Conservation (phyloP, 2,329 filamentous ascomycete genomes). For the Tolypocladium paradoxum region DNA sequence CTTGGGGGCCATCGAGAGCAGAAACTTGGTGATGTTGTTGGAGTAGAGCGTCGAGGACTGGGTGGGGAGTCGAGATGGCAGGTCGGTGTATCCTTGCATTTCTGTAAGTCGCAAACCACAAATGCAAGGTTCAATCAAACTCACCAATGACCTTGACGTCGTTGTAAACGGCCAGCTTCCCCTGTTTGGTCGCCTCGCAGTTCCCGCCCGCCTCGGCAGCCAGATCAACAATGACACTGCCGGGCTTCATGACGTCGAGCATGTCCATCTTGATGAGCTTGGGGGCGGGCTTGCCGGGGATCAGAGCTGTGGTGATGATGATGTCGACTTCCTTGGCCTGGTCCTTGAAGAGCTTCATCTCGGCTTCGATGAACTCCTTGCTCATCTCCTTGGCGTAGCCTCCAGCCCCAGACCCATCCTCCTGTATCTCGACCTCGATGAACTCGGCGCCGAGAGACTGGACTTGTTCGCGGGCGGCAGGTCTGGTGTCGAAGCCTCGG, state of each 20-base stretch:
- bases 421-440: constrained; percentile 73
- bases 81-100: constrained; percentile 62
- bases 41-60: constrained; percentile 86
- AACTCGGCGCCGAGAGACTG: constrained; percentile 86
- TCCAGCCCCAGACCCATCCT: constrained; percentile 74
- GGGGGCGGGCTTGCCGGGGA: constrained; percentile 73
- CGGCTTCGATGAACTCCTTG: constrained; percentile 82
- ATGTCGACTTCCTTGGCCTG: constrained; percentile 85
- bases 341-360: constrained; percentile 86
- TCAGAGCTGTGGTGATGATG: constrained; percentile 84
- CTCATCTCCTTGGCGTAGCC: constrained; percentile 94
- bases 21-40: constrained; percentile 85
- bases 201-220: constrained; percentile 84
- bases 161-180: constrained; percentile 58
- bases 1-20: constrained; percentile 70
- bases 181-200: constrained; percentile 69
- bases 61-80: constrained; percentile 76
- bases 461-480: constrained; percentile 81
- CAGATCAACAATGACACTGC: constrained; percentile 78
- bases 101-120: not conserved
- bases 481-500: constrained; percentile 80
- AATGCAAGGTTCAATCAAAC: constrained; percentile 13
- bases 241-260: constrained; percentile 78
- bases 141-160: constrained; percentile 76
- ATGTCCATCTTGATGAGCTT: constrained; percentile 74